A percentile compares a stretch with the other conserved stretches of the same genome.
These are phyloP conservation scores for Cladophialophora bantiana DNA, from an alignment of 2,329 filamentous ascomycete species.

Conservation along the genomic window DNA sequence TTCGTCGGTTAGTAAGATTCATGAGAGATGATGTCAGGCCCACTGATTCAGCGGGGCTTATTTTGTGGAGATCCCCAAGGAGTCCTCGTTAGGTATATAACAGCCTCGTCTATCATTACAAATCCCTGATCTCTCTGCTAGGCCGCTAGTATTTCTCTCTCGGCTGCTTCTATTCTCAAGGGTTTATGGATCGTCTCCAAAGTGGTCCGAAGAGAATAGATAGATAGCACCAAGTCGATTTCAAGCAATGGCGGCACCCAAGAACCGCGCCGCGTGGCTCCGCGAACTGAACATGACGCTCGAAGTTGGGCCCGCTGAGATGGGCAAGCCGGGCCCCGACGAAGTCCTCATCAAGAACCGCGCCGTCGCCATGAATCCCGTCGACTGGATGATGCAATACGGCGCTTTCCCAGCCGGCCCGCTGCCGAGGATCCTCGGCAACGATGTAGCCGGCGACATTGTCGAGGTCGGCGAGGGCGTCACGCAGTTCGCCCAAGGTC, in stretches of 20 bases:
- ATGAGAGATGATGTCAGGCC: neutral
- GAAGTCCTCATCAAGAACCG: constrained; percentile 41
- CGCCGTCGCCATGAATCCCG: constrained; percentile 43
- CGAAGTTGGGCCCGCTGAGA: constrained; percentile 35
- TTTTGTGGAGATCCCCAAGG: neutral
- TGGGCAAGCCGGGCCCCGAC: constrained; percentile 29
- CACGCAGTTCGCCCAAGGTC: constrained; percentile 42
- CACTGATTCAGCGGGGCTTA: neutral
- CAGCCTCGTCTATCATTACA: neutral
- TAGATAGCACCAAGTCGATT: too few species aligned
- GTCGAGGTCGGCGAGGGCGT: constrained; percentile 42
- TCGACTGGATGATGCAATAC: constrained; percentile 48
- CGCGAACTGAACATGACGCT: constrained; percentile 32
- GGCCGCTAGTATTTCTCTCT: neutral
- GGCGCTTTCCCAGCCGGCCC: constrained; percentile 33
- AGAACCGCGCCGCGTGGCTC: constrained; percentile 39
- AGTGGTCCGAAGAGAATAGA: neutral
- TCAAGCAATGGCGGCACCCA: constrained; percentile 2
- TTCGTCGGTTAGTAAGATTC: neutral
- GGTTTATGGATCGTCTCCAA: neutral
- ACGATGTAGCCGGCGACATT: constrained; percentile 43
- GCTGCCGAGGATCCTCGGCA: constrained; percentile 43
- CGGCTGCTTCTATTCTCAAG: neutral
- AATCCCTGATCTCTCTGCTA: neutral
- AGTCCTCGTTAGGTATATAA: neutral